Evolutionary conservation across 2,329 filamentous ascomycete genomes (phyloP).

Genomic region (Chrysoporthe cubensis): DNA sequence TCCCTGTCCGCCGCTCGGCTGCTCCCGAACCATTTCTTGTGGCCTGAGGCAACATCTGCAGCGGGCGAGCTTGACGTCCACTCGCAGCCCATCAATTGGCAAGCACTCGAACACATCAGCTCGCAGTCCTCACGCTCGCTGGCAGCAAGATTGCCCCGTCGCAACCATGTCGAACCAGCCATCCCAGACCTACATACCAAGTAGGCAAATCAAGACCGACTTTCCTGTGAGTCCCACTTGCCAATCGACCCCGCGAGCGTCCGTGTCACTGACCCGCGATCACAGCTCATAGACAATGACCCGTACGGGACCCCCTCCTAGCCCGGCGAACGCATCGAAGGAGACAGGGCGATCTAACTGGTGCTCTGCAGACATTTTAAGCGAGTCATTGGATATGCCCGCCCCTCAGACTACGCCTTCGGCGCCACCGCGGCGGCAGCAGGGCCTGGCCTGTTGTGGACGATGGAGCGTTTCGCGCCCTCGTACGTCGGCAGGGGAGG

Average conservation of each 20-base stretch:
- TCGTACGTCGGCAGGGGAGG: conserved; percentile 83
- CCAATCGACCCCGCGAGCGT: conserved; percentile 32
- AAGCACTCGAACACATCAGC: conserved; percentile 10
- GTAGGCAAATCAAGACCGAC: conserved; percentile 79
- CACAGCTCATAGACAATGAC: conserved; percentile 96
- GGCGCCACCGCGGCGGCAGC: conserved; percentile 71
- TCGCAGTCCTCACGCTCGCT: conserved; percentile 24
- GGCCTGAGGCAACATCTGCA: conserved; percentile 10
- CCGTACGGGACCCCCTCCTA: conserved; percentile 67
- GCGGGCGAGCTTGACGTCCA: conserved; percentile 17
- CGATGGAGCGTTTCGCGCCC: conserved; percentile 84
- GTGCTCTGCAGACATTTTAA: conserved; percentile 73
- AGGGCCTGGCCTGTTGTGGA: conserved; percentile 73
- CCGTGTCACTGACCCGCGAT: conserved; percentile 14
- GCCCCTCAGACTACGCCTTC: conserved; percentile 78
- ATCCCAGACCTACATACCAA: conserved; percentile 62
- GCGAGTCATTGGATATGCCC: conserved; percentile 86
- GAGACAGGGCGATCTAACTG: conserved; percentile 37
- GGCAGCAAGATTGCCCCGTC: conserved; percentile 29
- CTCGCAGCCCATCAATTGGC: conserved; percentile 24
- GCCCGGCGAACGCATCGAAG: neutral
- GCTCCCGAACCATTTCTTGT: conserved; percentile 8
- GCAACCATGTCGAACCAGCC: conserved; percentile 45
- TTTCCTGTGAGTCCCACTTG: conserved; percentile 72
- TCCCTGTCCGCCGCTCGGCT: conserved; percentile 12